phyloP scores from a whole-genome alignment of 164 flowering plant genomes.

The Umbilicus rupestris region DNA sequence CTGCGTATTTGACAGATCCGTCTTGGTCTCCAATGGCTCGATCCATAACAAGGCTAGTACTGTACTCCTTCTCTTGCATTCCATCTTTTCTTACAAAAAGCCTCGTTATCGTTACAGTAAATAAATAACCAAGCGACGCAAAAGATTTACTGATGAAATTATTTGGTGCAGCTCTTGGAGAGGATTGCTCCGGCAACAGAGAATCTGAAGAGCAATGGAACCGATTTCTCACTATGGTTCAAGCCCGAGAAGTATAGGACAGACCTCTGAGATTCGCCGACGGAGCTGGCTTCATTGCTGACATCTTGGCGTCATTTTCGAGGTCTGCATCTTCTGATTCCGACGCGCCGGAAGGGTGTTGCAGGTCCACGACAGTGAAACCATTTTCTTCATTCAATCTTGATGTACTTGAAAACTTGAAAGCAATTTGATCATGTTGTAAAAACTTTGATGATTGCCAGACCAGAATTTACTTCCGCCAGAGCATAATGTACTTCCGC shows the following conservation, averaged over 20 bases:
- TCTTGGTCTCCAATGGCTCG: constrained; percentile 75
- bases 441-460: no score
- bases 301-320: neutral
- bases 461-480: no score
- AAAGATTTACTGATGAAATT: neutral
- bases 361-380: neutral
- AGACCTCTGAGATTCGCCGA: constrained; percentile 32
- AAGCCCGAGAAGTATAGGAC: constrained; percentile 76
- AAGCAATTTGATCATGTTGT: no score
- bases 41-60: constrained; percentile 62
- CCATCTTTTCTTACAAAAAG: neutral
- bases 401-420: neutral
- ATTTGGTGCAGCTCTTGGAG: constrained; percentile 60
- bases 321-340: neutral
- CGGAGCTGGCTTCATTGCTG: neutral
- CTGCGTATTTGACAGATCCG: constrained; percentile 86
- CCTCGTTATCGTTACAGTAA: neutral
- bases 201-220: constrained; percentile 58
- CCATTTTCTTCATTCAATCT: neutral
- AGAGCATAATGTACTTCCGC: no score
- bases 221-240: constrained; percentile 79
- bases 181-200: constrained; percentile 78
- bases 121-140: neutral
- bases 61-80: neutral
- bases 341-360: no score